Evolutionary conservation across 2,329 filamentous ascomycete species (phyloP).

Genomic region (Ceratocystis harringtonii): DNA sequence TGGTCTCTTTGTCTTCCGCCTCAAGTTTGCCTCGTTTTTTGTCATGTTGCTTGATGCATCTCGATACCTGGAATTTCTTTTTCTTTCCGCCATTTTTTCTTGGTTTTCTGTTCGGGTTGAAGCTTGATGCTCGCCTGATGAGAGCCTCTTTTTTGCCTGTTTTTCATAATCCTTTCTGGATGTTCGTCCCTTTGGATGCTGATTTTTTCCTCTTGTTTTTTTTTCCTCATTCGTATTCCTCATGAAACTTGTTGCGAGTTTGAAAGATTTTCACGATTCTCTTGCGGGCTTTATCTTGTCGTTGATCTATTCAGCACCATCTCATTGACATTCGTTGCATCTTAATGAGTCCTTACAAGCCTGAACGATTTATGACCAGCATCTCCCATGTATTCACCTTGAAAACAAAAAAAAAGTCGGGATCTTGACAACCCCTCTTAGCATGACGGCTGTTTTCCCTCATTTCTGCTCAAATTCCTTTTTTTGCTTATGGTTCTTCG

Average conservation of each 20-base stretch:
- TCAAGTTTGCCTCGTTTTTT: not conserved
- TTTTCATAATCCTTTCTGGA: not conserved
- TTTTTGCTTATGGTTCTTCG: not conserved
- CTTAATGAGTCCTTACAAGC: not conserved
- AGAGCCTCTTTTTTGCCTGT: not conserved
- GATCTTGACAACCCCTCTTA: not conserved
- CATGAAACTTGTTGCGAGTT: not conserved
- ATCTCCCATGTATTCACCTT: not conserved
- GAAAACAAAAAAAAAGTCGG: not conserved
- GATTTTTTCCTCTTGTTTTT: not conserved
- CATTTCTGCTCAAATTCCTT: not conserved
- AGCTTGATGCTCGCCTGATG: not conserved
- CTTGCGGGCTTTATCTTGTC: not conserved
- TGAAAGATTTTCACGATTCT: not conserved
- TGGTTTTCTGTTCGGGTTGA: not conserved
- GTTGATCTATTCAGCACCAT: not conserved
- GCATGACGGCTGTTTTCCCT: not conserved
- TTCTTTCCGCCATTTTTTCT: not conserved
- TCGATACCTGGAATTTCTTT: not conserved
- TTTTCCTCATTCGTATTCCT: not conserved
- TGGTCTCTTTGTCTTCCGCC: conserved; percentile 1
- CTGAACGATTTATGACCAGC: conserved; percentile 1
- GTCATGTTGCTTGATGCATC: not conserved
- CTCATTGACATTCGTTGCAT: not conserved
- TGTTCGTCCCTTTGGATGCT: not conserved